Base-by-base conservation (phyloP, 176 grass and related monocot species). In the Eleusine coracana region DNA sequence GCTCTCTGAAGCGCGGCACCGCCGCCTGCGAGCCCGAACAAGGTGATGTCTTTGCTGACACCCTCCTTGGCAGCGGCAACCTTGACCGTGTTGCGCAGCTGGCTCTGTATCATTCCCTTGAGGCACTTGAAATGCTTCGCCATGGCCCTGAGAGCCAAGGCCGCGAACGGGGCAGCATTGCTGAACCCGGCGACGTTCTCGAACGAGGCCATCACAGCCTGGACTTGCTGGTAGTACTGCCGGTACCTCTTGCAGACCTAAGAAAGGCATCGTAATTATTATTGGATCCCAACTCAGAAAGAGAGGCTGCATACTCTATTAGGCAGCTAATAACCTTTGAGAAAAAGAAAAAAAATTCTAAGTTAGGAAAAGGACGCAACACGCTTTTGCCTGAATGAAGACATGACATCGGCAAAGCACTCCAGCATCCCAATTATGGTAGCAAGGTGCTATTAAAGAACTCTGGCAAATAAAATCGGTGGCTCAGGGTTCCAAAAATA, bases 211-310 rank as follows among this genome's bases (percentile, higher is more conserved):
- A 97, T 94, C 46, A 92, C 94, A 65, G 91, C 85, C 49, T 97
- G 91, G 0, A 88, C 89, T 76, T 97, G 94, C 79, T 94, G 94
- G 38, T 92, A 97, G 79, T 97, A 94, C 80, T 92, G 91, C 41
- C 90, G 72, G 84, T 97, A 97, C 85, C 89, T 83, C 88, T 90
- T 97, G 81, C 82, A 92, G 54, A 97, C 91, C 94, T 97, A 54
- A 2, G 51, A 83, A 69, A 5, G 18, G 14, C 14, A 17, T 50
- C 20, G 20, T 2, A 50, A 21, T 58, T 36, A 21, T 58, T 36
- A 88, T 60, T 42, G 68, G 56, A 54, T 73, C 66, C 54, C n/a
- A 34, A 83, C 46, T 29, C 12, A 37, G 37, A 25, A 16, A 61
- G 38, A 46, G 60, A 44, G 16, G 39, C 5, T 5, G 25, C 38